Evolutionary conservation across 1,284 basidiomycete species (phyloP), one percentile per base, ranked within the genome.

Genomic region (Trichosporon asahii): DNA sequence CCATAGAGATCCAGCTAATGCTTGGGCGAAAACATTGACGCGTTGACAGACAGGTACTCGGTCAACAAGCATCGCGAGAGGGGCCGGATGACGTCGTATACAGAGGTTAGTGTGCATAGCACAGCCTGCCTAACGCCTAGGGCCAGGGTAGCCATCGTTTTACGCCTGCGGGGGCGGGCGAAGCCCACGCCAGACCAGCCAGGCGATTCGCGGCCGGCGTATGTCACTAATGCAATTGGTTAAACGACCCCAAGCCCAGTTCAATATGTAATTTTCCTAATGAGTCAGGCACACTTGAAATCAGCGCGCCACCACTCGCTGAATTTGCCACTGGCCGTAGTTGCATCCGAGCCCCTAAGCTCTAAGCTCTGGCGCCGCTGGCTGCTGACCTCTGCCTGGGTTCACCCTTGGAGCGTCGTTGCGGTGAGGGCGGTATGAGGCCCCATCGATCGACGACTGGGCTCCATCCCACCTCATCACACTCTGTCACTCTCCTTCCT

Each of bases 371-470:
- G n/a, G n/a, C n/a, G n/a, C n/a, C n/a, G n/a, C n/a, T n/a, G 49
- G 8, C 49, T 25, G 49, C 49, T 53, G 44, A 53, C 49, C 49
- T 21, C 49, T 53, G 49, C 18, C 49, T 18, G 15, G 49, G 7
- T 8, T 11, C 21, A 21, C 15, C 2, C 27, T 29, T n/a, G 27
- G 27, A 61, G 57, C 27, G 57, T 61, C 5, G 57, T 31, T n/a
- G 57, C 27, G 29, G 27, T 27, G 23, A 55, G 23, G n/a, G 18
- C 2, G 18, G 53, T 55, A 18, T 29, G 55, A 31, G 57, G 27
- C 57, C 57, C 57, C 27, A 61, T 31, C 57, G 57, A 61, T 61
- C 57, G 57, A 61, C 57, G 27, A 61, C 57, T 61, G 57, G 57
- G 57, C 57, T 61, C 57, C 57, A 61, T 61, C 57, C 29, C 27